Evolutionary conservation across 352 stramenopile genomes (phyloP), one percentile per base, ranked within the genome.

Genomic region (Blastocystis sp.): DNA sequence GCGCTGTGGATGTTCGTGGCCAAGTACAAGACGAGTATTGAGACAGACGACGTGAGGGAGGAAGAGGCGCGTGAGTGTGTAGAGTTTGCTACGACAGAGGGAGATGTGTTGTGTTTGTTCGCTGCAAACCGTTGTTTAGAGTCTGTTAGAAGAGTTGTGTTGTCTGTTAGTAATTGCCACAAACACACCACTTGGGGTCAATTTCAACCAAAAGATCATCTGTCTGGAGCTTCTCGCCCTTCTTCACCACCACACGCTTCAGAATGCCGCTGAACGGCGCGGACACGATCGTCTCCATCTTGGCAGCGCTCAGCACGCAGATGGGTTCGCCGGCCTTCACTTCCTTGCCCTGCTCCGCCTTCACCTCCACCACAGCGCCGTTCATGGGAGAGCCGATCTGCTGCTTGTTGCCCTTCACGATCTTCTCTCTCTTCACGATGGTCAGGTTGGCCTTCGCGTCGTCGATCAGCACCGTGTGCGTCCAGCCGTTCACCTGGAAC

Each of bases 211-310:
- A 90, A 65, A 98, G 91, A 91, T 98, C 95, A 52, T 95, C 96
- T 52, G 91, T 93, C 65, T 95, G 91, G 87, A 98, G 93, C 90
- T 95, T 96, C 91, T 98, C 96, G 65, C 95, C 95, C 43, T 96
- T 94, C 48, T 92, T 93, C 1, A 96, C 94, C 80, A 93, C 91
- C 71, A 98, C 93, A 67, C 92, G 89, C 89, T 93, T 95, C 41
- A 99, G 92, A 79, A 93, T 93, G 84, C 96, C 96, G 60, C 91
- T 92, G 69, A 95, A 93, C 0, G 96, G 93, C 38, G 95, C 93
- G 61, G 93, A 90, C 48, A 98, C 94, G 41, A 96, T 93, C 2
- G 95, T 98, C 92, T 98, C 95, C 96, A 99, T 99, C 92, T 99
- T 99, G 95, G 98, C 98, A 77, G 96, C 96, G 45, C 92, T 96